These are phyloP conservation scores for Solanum habrochaites DNA, from an alignment of 257 asterid species.

Conservation along the genomic window DNA sequence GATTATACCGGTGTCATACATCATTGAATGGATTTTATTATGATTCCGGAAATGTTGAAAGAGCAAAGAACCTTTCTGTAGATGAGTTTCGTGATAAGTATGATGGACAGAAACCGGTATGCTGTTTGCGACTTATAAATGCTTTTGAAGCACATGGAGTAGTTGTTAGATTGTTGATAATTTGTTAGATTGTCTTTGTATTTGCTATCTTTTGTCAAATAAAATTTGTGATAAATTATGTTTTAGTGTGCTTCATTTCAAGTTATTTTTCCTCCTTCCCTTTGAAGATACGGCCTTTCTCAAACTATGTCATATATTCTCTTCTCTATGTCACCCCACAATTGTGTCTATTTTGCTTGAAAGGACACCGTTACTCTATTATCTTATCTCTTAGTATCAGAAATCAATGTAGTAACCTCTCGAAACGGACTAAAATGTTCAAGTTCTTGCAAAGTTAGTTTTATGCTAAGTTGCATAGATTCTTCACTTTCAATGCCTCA, in stretches of 20 bases:
- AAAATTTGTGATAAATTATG: neutral
- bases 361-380: neutral
- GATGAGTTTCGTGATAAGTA: constrained; percentile 51
- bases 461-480: neutral
- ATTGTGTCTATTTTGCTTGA: neutral
- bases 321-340: neutral
- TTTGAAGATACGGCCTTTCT: neutral
- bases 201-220: neutral
- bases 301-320: neutral
- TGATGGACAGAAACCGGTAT: constrained; percentile 81
- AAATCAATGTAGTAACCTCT: neutral
- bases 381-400: neutral
- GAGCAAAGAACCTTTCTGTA: constrained; percentile 44
- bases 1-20: constrained; percentile 83
- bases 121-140: neutral
- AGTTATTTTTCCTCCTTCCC: neutral
- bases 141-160: neutral
- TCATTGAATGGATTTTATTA: constrained; percentile 69
- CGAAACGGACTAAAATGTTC: neutral
- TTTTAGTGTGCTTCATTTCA: neutral
- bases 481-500: no score
- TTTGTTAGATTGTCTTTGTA: neutral
- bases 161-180: neutral
- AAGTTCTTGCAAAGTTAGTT: neutral
- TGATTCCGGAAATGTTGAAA: constrained; percentile 76